Evolutionary conservation across 2,329 filamentous ascomycete genomes (phyloP), one percentile per base, ranked within the genome.

Genomic region (Cercospora berteroae): DNA sequence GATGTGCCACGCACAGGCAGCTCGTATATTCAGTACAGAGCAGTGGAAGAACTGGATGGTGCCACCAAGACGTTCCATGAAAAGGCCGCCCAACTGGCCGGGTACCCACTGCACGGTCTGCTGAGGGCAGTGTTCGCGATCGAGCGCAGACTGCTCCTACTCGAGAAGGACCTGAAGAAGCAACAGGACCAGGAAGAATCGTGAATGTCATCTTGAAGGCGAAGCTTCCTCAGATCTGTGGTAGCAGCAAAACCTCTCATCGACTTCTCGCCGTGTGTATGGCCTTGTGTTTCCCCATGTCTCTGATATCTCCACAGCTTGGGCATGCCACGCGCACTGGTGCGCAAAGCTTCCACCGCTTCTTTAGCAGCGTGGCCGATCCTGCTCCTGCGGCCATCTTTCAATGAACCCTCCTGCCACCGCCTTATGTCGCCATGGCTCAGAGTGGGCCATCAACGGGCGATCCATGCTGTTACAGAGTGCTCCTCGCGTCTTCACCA

Each of bases 31-130:
- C 77, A 80, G 7, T 87, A 84, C 75, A 81, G 81, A 61, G 79
- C 76, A 33, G 80, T 80, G 65, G 77, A 81, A 2, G 83, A 86
- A 29, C 74, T 89, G 29, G 67, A 72, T 50, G 74, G 72, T 55
- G 78, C 81, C 16, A 78, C 81, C 18, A 82, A 76, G 62, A 65
- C 74, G 0, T 85, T 89, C 66, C 85, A 86, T 71, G 79, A 84
- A 66, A 78, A 81, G 58, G 84, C 81, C 10, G 85, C 85, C 9
- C 80, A 79, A 67, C 73, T 84, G 16, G 81, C 81, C 6, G 86
- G 84, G 6, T 71, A 86, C 36, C 82, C 82, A 10, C 68, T 88
- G 56, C 77, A 82, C 27, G 83, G 81, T 39, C 77, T 89, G 52
- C 74, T 87, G 13, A 78, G 77, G 64, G 83, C 82, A 16, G 85